Evolutionary conservation across 257 asterid species (phyloP).

Genomic region (Nicotiana obtusifolia): DNA sequence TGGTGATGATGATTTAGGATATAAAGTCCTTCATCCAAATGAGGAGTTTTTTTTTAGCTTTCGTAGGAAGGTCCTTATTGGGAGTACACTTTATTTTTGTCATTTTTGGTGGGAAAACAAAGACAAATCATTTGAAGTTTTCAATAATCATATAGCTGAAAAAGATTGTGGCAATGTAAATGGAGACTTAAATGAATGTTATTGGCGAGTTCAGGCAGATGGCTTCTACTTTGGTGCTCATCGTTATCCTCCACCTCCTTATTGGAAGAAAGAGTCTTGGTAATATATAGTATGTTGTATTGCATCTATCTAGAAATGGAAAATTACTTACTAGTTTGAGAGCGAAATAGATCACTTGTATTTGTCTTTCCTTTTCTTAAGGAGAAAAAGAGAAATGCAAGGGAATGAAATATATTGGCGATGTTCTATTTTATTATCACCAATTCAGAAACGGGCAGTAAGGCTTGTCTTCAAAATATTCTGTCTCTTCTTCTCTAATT

Average conservation of each 20-base stretch:
- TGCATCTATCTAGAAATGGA: neutral
- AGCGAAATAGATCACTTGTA: neutral
- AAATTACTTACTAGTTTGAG: neutral
- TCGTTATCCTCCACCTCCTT: neutral
- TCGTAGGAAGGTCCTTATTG: neutral
- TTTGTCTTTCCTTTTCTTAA: neutral
- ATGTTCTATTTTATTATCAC: neutral
- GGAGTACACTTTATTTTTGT: neutral
- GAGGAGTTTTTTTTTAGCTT: neutral
- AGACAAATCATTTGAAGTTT: neutral
- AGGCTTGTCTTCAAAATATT: neutral
- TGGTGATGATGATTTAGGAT: neutral
- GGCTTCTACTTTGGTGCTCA: constrained; percentile 7
- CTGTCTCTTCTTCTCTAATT: neutral
- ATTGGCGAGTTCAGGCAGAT: constrained; percentile 2
- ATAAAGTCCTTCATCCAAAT: neutral
- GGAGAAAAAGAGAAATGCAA: neutral
- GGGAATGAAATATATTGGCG: neutral
- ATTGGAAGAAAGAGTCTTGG: neutral
- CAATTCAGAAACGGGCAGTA: too few species aligned
- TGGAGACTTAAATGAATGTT: neutral
- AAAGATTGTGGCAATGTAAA: neutral
- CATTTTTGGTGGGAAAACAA: neutral
- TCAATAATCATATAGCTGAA: constrained; percentile 5
- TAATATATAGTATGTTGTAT: neutral